Conservation (phyloP, 805 yeast species). For the Sugiyamaella lignohabitans region DNA sequence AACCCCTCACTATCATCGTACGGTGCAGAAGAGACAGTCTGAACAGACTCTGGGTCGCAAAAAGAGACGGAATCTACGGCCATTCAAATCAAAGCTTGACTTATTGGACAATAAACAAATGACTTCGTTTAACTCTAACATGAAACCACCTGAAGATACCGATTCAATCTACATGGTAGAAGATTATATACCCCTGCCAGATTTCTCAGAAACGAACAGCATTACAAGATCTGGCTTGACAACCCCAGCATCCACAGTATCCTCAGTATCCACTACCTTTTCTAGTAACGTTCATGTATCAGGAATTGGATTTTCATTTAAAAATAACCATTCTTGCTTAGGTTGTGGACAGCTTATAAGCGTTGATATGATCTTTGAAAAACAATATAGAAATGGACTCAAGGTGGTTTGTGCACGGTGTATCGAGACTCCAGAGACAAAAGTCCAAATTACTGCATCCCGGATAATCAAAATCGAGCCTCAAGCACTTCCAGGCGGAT, state of each 20-base stretch:
- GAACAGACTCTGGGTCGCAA: not conserved
- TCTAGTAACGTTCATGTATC: not conserved
- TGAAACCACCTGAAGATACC: conserved; percentile 7
- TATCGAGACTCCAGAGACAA: conserved; percentile 6
- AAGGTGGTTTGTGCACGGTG: conserved; percentile 8
- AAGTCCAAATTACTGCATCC: conserved; percentile 2
- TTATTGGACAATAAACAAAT: conserved; percentile 32
- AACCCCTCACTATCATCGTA: too few relatives aligned
- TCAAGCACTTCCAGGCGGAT: not conserved
- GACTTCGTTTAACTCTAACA: conserved; percentile 30
- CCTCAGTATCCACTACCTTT: too few relatives aligned
- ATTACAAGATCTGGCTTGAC: not conserved
- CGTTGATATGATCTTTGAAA: not conserved
- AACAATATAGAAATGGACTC: not conserved
- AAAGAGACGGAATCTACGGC: conserved; percentile 7
- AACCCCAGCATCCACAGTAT: too few relatives aligned
- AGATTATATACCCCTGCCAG: conserved; percentile 27
- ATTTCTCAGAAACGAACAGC: not conserved
- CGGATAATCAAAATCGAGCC: conserved; percentile 10
- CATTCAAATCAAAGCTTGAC: conserved; percentile 33
- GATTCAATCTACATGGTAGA: conserved; percentile 24
- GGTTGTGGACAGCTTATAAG: not conserved
- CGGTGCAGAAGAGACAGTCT: conserved; percentile 1
- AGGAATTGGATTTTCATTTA: not conserved
- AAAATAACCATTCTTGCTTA: not conserved